phyloP scores from a whole-genome alignment of 2,329 filamentous ascomycete genomes.

The Stylonectria norvegica region DNA sequence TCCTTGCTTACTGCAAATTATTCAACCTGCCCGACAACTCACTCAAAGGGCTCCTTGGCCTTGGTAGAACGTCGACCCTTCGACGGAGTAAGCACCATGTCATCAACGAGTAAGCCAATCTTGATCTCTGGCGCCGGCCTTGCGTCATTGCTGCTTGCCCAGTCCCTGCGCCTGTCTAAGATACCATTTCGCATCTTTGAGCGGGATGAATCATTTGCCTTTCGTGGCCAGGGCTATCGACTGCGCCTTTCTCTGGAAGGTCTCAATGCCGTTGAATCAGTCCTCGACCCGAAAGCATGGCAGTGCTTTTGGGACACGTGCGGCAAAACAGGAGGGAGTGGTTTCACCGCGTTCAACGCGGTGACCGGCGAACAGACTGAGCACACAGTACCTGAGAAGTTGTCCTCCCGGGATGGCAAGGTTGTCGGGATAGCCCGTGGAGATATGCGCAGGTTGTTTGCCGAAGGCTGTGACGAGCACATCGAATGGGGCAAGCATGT shows the following conservation, averaged over 20 bases:
- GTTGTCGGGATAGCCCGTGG: slow-evolving; percentile 60
- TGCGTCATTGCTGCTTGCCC: slow-evolving; percentile 42
- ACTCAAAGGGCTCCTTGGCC: too few relatives aligned
- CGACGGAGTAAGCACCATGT: too few relatives aligned
- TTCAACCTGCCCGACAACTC: too few relatives aligned
- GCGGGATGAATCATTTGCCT: slow-evolving; percentile 46
- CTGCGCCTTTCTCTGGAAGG: slow-evolving; percentile 55
- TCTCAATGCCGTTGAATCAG: slow-evolving; percentile 58
- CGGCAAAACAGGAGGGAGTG: slow-evolving; percentile 57
- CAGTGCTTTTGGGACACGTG: slow-evolving; percentile 56
- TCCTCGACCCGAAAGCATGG: slow-evolving; percentile 47
- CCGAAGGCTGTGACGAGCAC: slow-evolving; percentile 51
- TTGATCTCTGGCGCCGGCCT: slow-evolving; percentile 45
- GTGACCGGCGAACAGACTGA: slow-evolving; percentile 46
- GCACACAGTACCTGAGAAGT: slow-evolving; percentile 26
- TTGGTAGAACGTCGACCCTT: too few relatives aligned
- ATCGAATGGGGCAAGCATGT: slow-evolving; percentile 57
- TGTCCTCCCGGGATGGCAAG: slow-evolving; percentile 54
- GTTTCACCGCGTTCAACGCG: slow-evolving; percentile 50
- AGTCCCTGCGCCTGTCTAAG: slow-evolving; percentile 37
- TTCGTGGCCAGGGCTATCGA: slow-evolving; percentile 61
- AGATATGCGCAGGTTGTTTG: slow-evolving; percentile 59
- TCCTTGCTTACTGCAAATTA: too few relatives aligned
- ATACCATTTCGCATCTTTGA: slow-evolving; percentile 57
- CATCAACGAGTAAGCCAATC: slow-evolving; percentile 30